These are phyloP conservation scores for Lyophyllum atratum DNA, from an alignment of 768 basidiomycete genomes.

Conservation along the genomic window DNA sequence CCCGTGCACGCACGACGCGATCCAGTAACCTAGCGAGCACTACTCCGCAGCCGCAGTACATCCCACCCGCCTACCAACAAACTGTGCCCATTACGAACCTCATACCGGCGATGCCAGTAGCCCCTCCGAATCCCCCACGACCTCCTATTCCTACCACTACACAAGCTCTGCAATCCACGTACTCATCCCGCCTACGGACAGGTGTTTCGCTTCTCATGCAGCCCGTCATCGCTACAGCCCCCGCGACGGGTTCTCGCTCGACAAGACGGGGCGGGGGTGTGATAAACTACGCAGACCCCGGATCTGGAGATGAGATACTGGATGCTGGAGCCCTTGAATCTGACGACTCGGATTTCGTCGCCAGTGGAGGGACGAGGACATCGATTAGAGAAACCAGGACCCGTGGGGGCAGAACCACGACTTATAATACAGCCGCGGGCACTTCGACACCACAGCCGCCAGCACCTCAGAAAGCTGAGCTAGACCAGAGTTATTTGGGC, in stretches of 20 bases:
- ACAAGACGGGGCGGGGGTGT: constrained; percentile 64
- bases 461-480: constrained; percentile 55
- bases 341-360: constrained; percentile 81
- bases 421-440: constrained; percentile 56
- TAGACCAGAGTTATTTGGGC: constrained; percentile 91
- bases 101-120: constrained; percentile 30
- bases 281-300: constrained; percentile 87
- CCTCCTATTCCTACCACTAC: constrained; percentile 58
- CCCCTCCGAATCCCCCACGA: constrained; percentile 49
- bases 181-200: constrained; percentile 87
- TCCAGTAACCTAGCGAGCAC: constrained; percentile 43
- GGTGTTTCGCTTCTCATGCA: constrained; percentile 91
- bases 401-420: constrained; percentile 48
- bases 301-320: constrained; percentile 78
- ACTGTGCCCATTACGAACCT: constrained; percentile 20
- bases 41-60: constrained; percentile 25
- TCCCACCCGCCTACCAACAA: constrained; percentile 38
- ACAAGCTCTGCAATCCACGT: constrained; percentile 82
- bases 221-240: constrained; percentile 59
- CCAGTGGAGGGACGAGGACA: constrained; percentile 63
- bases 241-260: constrained; percentile 41
- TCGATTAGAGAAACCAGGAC: constrained; percentile 48
- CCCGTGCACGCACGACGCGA: constrained; percentile 41
- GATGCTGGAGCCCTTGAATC: constrained; percentile 83
- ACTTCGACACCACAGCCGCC: constrained; percentile 38